Percentiles rank a stretch among this genome's conserved stretches.
These are phyloP conservation scores for Poa pratensis DNA, from an alignment of 176 grass and related monocot species.

Conservation along the genomic window DNA sequence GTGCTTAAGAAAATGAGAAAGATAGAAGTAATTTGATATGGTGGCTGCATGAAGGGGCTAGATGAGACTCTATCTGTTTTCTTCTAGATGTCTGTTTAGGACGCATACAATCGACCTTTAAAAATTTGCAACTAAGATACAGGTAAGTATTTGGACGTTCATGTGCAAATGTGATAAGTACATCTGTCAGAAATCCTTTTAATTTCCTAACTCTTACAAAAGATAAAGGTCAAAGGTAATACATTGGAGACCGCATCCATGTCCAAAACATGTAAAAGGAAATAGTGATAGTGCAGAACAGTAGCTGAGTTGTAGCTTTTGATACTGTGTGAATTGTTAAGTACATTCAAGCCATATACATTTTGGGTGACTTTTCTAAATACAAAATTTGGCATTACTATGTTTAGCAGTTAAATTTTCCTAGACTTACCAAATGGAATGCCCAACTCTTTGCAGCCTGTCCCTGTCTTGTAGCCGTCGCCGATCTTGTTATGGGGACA, in stretches of 20 bases:
- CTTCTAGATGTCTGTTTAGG: background rate
- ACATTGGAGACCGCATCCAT: background rate
- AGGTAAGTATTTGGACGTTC: background rate
- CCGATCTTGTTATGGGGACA: conserved; percentile 11
- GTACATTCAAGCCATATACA: background rate
- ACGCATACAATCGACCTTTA: background rate
- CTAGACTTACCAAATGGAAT: background rate
- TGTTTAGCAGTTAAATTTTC: background rate
- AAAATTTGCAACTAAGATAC: background rate
- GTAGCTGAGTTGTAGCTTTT: conserved; percentile 7
- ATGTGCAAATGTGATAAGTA: conserved; percentile 2
- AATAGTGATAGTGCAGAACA: background rate
- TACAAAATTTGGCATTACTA: background rate
- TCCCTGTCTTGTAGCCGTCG: conserved; percentile 22
- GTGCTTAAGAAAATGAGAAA: background rate
- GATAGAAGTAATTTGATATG: background rate
- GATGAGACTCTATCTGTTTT: background rate
- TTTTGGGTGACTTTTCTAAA: background rate
- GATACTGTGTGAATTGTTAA: background rate
- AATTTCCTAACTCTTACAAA: background rate
- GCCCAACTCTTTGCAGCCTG: background rate
- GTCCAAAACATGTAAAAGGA: background rate
- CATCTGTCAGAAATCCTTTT: background rate
- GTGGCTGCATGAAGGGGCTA: background rate
- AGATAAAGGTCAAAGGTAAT: background rate